phyloP scores from a whole-genome alignment of 441 rosid species.

The Bruguiera hainesii region DNA sequence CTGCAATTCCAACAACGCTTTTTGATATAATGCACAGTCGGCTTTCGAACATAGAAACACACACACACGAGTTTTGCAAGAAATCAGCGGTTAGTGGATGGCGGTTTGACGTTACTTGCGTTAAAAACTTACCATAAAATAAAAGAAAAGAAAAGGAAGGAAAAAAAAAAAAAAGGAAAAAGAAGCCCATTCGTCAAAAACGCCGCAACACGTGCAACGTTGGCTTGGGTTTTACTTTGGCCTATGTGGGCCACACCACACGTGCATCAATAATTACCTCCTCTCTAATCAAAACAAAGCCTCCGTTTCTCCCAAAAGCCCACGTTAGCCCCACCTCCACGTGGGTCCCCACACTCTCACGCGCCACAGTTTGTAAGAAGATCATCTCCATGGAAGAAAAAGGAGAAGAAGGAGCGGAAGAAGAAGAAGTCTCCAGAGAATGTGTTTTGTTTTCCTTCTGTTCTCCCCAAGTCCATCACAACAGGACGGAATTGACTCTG shows the following conservation, averaged over 20 bases:
- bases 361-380: constrained; percentile 4
- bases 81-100: too few relatives aligned
- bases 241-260: constrained; percentile 44
- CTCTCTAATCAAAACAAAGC: not conserved
- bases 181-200: constrained; percentile 33
- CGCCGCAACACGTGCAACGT: constrained; percentile 29
- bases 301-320: too few relatives aligned
- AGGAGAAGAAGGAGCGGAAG: too few relatives aligned
- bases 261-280: constrained; percentile 31
- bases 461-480: not conserved
- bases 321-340: too few relatives aligned
- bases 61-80: too few relatives aligned
- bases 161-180: not conserved
- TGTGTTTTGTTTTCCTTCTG: not conserved
- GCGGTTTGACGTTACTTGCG: too few relatives aligned
- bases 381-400: too few relatives aligned
- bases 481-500: not conserved
- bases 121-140: too few relatives aligned
- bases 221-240: not conserved
- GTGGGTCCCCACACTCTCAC: constrained; percentile 13
- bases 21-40: too few relatives aligned
- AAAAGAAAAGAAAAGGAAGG: not conserved
- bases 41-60: too few relatives aligned
- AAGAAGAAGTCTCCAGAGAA: too few relatives aligned
- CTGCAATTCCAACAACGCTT: too few relatives aligned